Conservation (phyloP, 192 early-diverging fungal species). For the Lunasporangiospora selenospora region DNA sequence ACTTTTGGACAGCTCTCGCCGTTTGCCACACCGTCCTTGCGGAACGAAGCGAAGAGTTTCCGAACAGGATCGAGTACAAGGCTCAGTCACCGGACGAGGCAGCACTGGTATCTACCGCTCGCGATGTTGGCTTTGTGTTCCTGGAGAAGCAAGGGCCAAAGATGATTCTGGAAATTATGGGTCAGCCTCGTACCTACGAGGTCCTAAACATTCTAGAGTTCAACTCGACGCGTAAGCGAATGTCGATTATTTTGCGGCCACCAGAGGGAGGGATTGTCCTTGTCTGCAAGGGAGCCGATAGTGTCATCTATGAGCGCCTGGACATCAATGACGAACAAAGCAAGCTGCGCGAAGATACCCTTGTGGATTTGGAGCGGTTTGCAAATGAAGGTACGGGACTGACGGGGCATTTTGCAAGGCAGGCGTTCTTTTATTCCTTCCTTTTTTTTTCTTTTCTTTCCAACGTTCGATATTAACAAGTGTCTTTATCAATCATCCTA, state of each 20-base stretch:
- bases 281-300: conserved; percentile 77
- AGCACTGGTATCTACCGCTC: conserved; percentile 66
- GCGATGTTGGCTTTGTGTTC: conserved; percentile 63
- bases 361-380: conserved; percentile 81
- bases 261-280: conserved; percentile 54
- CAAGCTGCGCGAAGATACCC: conserved; percentile 66
- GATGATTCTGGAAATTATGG: no score
- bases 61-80: conserved; percentile 51
- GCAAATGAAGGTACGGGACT: conserved; percentile 69
- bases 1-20: conserved; percentile 64
- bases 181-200: conserved; percentile 58
- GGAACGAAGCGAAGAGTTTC: no score
- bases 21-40: conserved; percentile 73
- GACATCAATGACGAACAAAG: conserved; percentile 59
- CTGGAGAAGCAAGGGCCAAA: conserved; percentile 37
- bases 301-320: conserved; percentile 75
- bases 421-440: conserved; percentile 36
- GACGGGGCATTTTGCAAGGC: no score
- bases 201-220: conserved; percentile 78
- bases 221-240: conserved; percentile 73
- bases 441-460: neutral
- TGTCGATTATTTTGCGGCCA: conserved; percentile 63
- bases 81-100: conserved; percentile 74
- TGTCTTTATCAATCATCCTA: neutral
- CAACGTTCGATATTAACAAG: neutral